Percentiles rank a stretch among this genome's conserved stretches.
phyloP scores from a whole-genome alignment of 352 stramenopile genomes.

The Blastocystis sp. region DNA sequence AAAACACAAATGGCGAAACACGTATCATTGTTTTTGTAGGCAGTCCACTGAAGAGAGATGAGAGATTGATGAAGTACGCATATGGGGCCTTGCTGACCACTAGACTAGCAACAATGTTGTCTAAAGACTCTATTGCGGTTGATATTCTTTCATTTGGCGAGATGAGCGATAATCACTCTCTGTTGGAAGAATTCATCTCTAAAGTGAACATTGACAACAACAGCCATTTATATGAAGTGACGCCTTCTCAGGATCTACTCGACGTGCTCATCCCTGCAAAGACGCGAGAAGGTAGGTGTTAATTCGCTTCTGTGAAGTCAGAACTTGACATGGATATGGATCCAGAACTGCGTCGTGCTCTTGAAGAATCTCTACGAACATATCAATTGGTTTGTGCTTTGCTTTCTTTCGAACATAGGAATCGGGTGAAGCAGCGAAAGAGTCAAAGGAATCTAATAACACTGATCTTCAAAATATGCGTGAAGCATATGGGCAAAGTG shows the following conservation, averaged over 20 bases:
- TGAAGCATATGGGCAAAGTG: not conserved
- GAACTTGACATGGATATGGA: conserved; percentile 17
- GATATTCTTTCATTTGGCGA: conserved; percentile 55
- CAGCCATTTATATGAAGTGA: conserved; percentile 41
- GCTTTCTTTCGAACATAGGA: not conserved
- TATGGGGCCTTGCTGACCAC: not conserved
- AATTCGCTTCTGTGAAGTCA: not conserved
- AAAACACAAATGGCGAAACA: conserved; percentile 49
- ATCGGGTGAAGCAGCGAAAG: not conserved
- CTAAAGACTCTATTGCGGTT: conserved; percentile 23
- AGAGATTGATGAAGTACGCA: not conserved
- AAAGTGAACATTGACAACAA: conserved; percentile 43
- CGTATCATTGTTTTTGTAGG: conserved; percentile 51
- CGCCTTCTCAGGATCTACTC: conserved; percentile 1
- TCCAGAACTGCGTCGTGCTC: conserved; percentile 19
- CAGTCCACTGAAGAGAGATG: conserved; percentile 15
- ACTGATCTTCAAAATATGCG: not conserved
- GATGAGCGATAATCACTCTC: not conserved
- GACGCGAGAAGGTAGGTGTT: not conserved
- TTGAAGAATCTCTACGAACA: conserved; percentile 45
- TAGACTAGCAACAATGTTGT: not conserved
- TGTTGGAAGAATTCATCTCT: conserved; percentile 20
- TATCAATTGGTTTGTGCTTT: not conserved
- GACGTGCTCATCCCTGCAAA: not conserved
- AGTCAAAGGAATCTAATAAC: not conserved